Evolutionary conservation across 2,329 filamentous ascomycete species (phyloP).

Genomic region (Fusarium papillatum): DNA sequence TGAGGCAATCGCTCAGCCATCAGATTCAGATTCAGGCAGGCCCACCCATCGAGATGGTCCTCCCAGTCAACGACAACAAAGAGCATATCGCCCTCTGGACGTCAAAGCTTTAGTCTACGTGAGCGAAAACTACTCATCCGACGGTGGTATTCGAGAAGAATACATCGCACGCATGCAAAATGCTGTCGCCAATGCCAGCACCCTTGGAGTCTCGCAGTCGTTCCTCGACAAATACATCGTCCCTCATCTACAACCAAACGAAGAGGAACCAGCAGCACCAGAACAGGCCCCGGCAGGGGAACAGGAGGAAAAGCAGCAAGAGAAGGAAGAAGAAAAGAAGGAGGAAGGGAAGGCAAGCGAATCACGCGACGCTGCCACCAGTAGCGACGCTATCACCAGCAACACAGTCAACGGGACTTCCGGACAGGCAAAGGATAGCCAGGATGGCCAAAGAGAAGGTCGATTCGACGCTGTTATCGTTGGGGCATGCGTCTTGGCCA

Average conservation of each 20-base stretch:
- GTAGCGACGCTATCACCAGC: not conserved
- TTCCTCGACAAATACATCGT: not conserved
- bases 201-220: not conserved
- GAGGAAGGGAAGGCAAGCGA: not conserved
- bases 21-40: not conserved
- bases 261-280: not conserved
- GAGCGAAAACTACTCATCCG: not conserved
- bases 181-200: not conserved
- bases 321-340: not conserved
- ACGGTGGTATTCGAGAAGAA: not conserved
- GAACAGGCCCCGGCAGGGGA: not conserved
- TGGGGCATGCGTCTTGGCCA: not conserved
- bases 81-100: not conserved
- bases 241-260: not conserved
- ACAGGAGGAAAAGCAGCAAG: not conserved
- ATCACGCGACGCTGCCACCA: not conserved
- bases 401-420: not conserved
- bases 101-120: not conserved
- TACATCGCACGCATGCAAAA: constrained; percentile 1
- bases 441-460: not conserved
- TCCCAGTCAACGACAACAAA: not conserved
- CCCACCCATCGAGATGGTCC: not conserved
- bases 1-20: not conserved
- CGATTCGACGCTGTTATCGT: not conserved
- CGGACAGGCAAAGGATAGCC: not conserved